Evolutionary conservation across 139 green algal genomes (phyloP).

Genomic region (Volvox reticuliferus): DNA sequence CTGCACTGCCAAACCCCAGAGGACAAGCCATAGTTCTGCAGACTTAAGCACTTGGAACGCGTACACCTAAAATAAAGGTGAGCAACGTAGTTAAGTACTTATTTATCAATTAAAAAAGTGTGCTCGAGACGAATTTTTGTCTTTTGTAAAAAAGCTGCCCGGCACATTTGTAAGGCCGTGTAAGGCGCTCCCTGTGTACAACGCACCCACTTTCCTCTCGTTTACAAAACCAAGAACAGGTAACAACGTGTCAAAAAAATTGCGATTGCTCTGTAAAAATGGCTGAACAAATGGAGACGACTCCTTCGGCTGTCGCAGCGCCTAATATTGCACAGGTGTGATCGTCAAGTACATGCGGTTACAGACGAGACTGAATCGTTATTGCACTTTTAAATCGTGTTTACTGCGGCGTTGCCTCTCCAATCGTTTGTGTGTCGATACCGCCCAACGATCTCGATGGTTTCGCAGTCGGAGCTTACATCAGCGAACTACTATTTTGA

Average conservation of each 20-base stretch:
- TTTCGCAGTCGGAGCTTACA: conserved; percentile 70
- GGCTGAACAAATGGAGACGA: conserved; percentile 25
- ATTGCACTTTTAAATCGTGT: background rate
- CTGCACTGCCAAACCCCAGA: conserved; percentile 22
- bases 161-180: no score
- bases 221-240: no score
- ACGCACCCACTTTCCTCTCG: no score
- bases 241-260: background rate
- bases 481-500: conserved; percentile 93
- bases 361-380: background rate
- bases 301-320: background rate
- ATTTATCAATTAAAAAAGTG: no score
- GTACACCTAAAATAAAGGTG: no score
- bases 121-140: no score
- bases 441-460: background rate
- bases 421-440: background rate
- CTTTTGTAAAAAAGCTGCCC: no score
- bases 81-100: no score
- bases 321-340: background rate
- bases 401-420: background rate
- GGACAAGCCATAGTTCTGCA: background rate
- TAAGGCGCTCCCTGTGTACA: no score
- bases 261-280: background rate
- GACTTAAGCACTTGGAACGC: no score
- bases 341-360: background rate